Evolutionary conservation across 805 yeast genomes (phyloP), one percentile per base, ranked within the genome.

Genomic region (Zygosaccharomyces siamensis): DNA sequence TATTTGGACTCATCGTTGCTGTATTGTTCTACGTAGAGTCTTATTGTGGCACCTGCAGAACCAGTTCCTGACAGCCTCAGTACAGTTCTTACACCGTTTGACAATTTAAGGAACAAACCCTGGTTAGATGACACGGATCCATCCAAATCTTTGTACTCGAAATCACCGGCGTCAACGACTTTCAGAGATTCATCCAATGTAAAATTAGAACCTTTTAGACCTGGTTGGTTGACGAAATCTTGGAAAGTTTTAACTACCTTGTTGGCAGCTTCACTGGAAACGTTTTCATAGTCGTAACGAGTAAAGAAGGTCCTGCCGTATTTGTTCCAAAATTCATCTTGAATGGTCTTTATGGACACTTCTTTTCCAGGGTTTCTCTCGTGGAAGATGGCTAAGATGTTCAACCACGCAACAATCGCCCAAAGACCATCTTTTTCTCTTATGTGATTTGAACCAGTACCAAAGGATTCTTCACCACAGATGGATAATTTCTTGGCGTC

Each of bases 231-330:
- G 38, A 76, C 74, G 43, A 71, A 69, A 4, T 65, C 55, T 32
- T 71, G 67, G 50, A 86, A 73, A 52, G 74, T 70, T 26, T 72
- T 75, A 47, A 92, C 80, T 49, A 92, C 78, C 57, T 80, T 72
- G 38, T 70, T 65, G 27, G 98, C 98, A 44, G 86, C 89, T 27
- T 82, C 89, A 44, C 80, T 67, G 38, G 81, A 76, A 38, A 89
- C 89, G 58, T 84, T 80, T 74, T 92, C 99, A 65, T 80, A 92
- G 68, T 92, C 99, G 70, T 86, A 92, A 69, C 99, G 81, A 14
- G 98, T 89, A 73, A 93, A 92, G 73, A 87, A 92, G n/a, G 96
- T 89, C 69, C 99, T 81, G 50, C 99, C 99, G 65, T 92, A 92
- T 59, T 82, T 86, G 45, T 72, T 64, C 99, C 98, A 92, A 74